Evolutionary conservation across 192 early-diverging fungal species (phyloP), one percentile per base, ranked within the genome.

Genomic region (Phlyctochytrium planicorne): DNA sequence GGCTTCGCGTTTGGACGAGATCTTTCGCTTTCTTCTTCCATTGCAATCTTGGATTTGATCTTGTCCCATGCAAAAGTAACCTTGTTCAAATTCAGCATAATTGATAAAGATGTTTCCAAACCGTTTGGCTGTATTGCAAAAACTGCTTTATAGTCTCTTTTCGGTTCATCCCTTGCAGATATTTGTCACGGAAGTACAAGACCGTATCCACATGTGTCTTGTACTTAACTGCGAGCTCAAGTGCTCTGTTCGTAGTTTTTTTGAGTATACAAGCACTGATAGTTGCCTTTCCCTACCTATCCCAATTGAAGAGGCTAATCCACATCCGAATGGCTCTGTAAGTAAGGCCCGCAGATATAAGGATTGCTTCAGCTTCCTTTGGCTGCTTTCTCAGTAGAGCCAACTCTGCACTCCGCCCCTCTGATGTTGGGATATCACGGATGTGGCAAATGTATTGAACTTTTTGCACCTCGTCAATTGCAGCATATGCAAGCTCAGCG

Each of bases 201-300:
- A 86, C 85, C 23, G 83, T 87, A 50, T 85, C 83, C 14, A 87
- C 83, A 62, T 85, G 81, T 12, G 83, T 83, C 62, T 86, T 86
- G 72, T 83, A 77, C 69, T 86, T 86, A 34, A 84, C 33, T 3
- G 84, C 85, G 16, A 87, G 59, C 33, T 87, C 85, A 23, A 87
- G 65, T 12, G 85, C 83, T 68, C 84, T 86, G 37, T 37, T 55
- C 57, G 33, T 17, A 65, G 47, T 29, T 40, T 24, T 55, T n/a
- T 16, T 30, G 2, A 52, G 34, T 34, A 63, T 30, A 30, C 71
- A 53, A 30, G 20, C 31, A 59, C 2, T 34, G 37, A 53, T 31
- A 60, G 31, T 20, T 2, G 55, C n/a, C 53, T 64, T 62, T 4
- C 17, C 35, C 32, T 69, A 86, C 85, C 85, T 79, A 24, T 87